phyloP scores from a whole-genome alignment of 2,329 filamentous ascomycete species.

The Macrophomina phaseolina region DNA sequence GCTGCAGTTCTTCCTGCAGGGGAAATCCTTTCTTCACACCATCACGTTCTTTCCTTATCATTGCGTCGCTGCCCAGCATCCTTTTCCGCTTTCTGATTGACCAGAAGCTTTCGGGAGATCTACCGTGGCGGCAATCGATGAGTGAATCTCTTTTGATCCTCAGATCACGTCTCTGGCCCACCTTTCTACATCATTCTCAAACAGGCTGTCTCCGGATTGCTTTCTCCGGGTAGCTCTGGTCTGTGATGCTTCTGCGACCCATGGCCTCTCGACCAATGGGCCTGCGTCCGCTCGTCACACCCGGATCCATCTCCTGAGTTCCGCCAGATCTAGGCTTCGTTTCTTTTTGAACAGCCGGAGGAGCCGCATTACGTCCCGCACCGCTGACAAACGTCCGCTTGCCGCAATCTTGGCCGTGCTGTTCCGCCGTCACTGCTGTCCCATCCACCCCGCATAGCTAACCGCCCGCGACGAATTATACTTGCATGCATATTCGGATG shows the following conservation, averaged over 20 bases:
- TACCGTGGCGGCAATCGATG: background rate
- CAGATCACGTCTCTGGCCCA: background rate
- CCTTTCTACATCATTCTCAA: background rate
- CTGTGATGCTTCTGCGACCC: background rate
- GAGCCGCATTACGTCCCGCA: background rate
- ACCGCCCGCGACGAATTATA: background rate
- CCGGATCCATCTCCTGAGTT: background rate
- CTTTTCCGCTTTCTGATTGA: background rate
- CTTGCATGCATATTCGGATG: background rate
- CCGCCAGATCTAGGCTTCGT: background rate
- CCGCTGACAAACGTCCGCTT: background rate
- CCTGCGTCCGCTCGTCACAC: background rate
- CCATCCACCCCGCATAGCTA: background rate
- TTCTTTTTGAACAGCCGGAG: background rate
- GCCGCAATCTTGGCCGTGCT: background rate
- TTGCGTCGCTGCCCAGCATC: background rate
- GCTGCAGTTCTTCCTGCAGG: background rate
- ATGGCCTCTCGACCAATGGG: background rate
- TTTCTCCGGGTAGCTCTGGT: background rate
- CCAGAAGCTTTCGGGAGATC: slow-evolving; percentile 1
- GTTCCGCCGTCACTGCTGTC: background rate
- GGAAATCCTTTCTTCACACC: background rate
- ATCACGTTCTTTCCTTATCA: background rate
- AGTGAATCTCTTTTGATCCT: background rate
- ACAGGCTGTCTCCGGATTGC: background rate